Base-by-base conservation (phyloP, 805 yeast species). In the Vanderwaltozyma tropicalis region DNA sequence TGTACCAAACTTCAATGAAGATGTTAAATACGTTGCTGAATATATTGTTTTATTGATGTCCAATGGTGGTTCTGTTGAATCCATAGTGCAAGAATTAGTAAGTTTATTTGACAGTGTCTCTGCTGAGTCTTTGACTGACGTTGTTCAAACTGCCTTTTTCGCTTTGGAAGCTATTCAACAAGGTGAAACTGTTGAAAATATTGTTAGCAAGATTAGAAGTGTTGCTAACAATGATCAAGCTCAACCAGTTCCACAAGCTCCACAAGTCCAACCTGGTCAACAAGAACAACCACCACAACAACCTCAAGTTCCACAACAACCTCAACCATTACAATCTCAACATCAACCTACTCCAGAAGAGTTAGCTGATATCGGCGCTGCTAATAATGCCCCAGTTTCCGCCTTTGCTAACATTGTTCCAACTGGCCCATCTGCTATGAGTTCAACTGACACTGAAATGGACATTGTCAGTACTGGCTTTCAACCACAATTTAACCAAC, bases 21-120 rank as follows among this genome's bases (percentile, higher is more conserved):
- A 74, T 48, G 67, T 71, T 19, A 66, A 62, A 32, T 80, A 78
- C 47, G 77, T 79, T 30, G 83, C 92, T 12, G 92, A 82, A 57
- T 82, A 73, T 51, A 75, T 82, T 40, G 69, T 77, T n/a, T 70
- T 80, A 31, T 64, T 82, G 56, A 78, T 82, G 43, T 77, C 79
- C 12, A 80, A 79, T 46, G 77, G 79, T 48, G 76, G 79, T 50
- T 62, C 75, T 5, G 71, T 79, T 11, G 68, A 65, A 14, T 81
- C 77, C 37, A 78, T 81, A 26, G 68, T 71, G 15, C 61, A 60
- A 15, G 92, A 82, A 51, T 67, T 83, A 22, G 64, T 72, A 26
- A 71, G 74, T 31, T 62, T 81, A 35, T 76, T 80, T 43, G 80
- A 79, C 38, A 70, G 74, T 15, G 72, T 79, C 35, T 73, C 78